A percentile compares a stretch with the other conserved stretches of the same genome.
Evolutionary conservation across 305 asterid species (phyloP).

Genomic region (Vinca major): DNA sequence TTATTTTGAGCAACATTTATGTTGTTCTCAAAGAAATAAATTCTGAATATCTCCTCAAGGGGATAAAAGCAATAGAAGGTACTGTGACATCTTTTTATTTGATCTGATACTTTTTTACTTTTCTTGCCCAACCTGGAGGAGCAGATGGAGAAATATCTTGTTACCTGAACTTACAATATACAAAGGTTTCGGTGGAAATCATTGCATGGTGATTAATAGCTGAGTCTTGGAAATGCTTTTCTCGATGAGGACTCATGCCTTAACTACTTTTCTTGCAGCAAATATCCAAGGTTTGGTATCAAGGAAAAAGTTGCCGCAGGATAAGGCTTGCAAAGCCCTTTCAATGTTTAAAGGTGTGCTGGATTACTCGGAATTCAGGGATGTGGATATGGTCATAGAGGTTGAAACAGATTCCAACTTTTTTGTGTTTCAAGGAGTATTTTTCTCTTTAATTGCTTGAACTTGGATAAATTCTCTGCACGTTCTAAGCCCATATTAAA

Average conservation of each 20-base stretch:
- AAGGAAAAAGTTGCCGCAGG: slow-evolving; percentile 56
- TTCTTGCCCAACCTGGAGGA: not conserved
- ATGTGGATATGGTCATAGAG: slow-evolving; percentile 95
- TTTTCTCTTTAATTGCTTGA: not conserved
- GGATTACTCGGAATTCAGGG: slow-evolving; percentile 77
- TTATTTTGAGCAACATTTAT: slow-evolving; percentile 46
- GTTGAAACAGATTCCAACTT: slow-evolving; percentile 17
- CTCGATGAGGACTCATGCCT: slow-evolving; percentile 8
- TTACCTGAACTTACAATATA: not conserved
- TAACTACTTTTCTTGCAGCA: slow-evolving; percentile 32
- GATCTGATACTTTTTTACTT: not conserved
- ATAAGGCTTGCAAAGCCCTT: slow-evolving; percentile 66
- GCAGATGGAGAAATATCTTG: not conserved
- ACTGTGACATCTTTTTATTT: slow-evolving; percentile 14
- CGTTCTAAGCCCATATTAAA: not conserved
- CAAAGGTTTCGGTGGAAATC: not conserved
- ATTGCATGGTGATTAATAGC: not conserved
- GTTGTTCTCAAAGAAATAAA: slow-evolving; percentile 83
- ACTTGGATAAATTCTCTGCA: not conserved
- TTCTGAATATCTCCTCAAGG: slow-evolving; percentile 75
- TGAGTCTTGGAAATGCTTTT: slow-evolving; percentile 2
- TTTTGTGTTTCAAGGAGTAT: not conserved
- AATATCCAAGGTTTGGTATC: slow-evolving; percentile 62
- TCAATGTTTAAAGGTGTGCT: slow-evolving; percentile 62
- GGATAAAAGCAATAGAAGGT: slow-evolving; percentile 76